Evolutionary conservation across 495 filamentous ascomycete genomes (phyloP).

Genomic region (Coniosporium apollinis): DNA sequence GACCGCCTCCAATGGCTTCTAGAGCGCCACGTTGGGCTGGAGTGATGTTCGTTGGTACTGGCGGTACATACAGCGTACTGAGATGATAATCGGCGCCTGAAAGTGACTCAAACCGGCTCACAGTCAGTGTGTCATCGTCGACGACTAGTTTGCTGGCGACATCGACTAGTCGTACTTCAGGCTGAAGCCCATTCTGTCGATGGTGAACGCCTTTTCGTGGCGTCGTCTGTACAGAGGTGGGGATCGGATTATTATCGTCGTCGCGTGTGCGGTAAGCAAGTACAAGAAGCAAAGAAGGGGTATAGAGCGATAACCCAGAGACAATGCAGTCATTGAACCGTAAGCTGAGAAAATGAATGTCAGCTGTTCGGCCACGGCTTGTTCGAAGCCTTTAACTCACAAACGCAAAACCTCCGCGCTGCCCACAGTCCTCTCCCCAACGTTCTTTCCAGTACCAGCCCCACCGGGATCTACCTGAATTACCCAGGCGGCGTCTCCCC

Average conservation of each 20-base stretch:
- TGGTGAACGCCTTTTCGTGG: constrained; percentile 43
- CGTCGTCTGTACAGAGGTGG: constrained; percentile 29
- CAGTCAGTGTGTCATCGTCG: constrained; percentile 59
- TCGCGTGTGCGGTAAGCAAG: constrained; percentile 71
- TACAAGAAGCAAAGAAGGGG: constrained; percentile 71
- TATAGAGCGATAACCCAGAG: constrained; percentile 94
- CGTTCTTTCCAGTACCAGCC: constrained; percentile 46
- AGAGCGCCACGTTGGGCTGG: constrained; percentile 48
- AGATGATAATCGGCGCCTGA: constrained; percentile 90
- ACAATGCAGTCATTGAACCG: constrained; percentile 82
- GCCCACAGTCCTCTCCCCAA: constrained; percentile 54
- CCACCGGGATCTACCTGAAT: constrained; percentile 77
- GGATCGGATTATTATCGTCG: constrained; percentile 38
- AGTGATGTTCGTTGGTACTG: constrained; percentile 35
- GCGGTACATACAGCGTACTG: constrained; percentile 60
- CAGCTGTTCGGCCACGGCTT: constrained; percentile 6
- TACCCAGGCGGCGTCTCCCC: constrained; percentile 92
- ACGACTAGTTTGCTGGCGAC: constrained; percentile 60
- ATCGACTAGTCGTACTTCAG: constrained; percentile 82
- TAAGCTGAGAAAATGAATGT: constrained; percentile 35
- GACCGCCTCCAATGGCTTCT: constrained; percentile 45
- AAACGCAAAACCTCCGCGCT: constrained; percentile 80
- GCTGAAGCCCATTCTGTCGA: constrained; percentile 58
- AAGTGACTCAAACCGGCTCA: constrained; percentile 70
- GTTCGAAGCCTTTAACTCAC: constrained; percentile 36